Evolutionary conservation across 768 basidiomycete species (phyloP), one percentile per base, ranked within the genome.

Genomic region (Sporobolomyces phaffii): DNA sequence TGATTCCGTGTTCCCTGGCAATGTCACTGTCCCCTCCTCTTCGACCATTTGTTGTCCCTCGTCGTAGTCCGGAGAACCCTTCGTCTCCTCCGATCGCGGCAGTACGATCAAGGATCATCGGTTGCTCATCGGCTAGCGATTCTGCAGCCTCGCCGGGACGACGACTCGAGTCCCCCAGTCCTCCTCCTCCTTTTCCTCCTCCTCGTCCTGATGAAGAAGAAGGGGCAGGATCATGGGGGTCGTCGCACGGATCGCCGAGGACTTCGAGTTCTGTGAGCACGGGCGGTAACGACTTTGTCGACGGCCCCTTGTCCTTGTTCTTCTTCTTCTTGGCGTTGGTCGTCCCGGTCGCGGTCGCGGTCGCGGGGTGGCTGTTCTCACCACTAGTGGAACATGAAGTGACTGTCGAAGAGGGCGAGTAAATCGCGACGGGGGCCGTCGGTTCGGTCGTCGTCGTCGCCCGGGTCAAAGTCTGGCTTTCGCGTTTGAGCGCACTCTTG

Each of bases 31-130:
- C n/a, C n/a, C n/a, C n/a, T n/a, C n/a, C n/a, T n/a, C n/a, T n/a
- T n/a, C n/a, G n/a, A n/a, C n/a, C n/a, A 22, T 28, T 6, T 47
- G 28, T 28, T 15, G 5, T 18, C 48, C 53, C 26, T 38, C 38
- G 38, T 38, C 38, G 38, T 38, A 9, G 38, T 9, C 38, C 10
- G 17, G 38, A 17, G 38, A 18, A 18, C 18, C 17, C 15, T 13
- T 43, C 33, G 26, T 43, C 36, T 17, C 34, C 20, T 40, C 29
- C 43, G 5, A 38, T 54, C 20, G 41, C 41, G 11, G 62, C 69
- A 40, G 69, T 60, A 20, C 69, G 50, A 51, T 70, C 69, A 6
- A 70, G 36, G 17, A 70, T 60, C 69, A 70, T 70, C 15, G 69
- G 69, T 29, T 41, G 38, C 52, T 62, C 60, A 28, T 38, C 47